Percentiles rank a stretch among this genome's conserved stretches.
phyloP scores from a whole-genome alignment of 768 basidiomycete species.

The Polyporus arcularius region DNA sequence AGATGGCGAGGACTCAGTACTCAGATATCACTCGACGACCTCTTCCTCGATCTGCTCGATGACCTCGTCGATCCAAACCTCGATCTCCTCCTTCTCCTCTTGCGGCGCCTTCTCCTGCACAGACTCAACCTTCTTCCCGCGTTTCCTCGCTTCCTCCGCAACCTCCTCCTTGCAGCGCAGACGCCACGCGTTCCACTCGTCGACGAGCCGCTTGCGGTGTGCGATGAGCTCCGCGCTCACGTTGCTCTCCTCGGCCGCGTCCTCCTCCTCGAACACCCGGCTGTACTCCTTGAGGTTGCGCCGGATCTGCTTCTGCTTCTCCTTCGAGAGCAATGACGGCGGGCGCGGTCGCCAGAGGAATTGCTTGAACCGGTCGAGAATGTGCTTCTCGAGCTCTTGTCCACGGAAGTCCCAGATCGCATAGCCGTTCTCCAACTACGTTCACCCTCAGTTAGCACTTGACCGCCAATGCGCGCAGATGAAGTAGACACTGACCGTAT shows the following conservation, averaged over 20 bases:
- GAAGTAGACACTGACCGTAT: constrained; percentile 61
- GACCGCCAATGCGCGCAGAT: background rate
- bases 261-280: constrained; percentile 92
- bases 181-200: constrained; percentile 99
- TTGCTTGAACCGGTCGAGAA: constrained; percentile 96
- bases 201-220: constrained; percentile 85
- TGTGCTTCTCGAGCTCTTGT: constrained; percentile 87
- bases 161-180: constrained; percentile 65
- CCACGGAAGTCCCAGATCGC: constrained; percentile 98
- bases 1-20: background rate
- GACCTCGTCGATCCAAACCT: constrained; percentile 92
- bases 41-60: constrained; percentile 91
- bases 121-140: constrained; percentile 38
- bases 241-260: constrained; percentile 92
- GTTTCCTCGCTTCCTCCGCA: constrained; percentile 50
- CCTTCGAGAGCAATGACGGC: constrained; percentile 79
- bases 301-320: constrained; percentile 83
- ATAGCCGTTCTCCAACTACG: constrained; percentile 93
- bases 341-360: constrained; percentile 99
- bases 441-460: background rate
- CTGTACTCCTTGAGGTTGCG: constrained; percentile 92
- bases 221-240: constrained; percentile 93
- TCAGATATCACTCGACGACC: constrained; percentile 55
- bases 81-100: constrained; percentile 82
- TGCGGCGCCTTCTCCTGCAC: constrained; percentile 37